Conservation (phyloP, 768 basidiomycete genomes). For the Xerocomus potaroensis region DNA sequence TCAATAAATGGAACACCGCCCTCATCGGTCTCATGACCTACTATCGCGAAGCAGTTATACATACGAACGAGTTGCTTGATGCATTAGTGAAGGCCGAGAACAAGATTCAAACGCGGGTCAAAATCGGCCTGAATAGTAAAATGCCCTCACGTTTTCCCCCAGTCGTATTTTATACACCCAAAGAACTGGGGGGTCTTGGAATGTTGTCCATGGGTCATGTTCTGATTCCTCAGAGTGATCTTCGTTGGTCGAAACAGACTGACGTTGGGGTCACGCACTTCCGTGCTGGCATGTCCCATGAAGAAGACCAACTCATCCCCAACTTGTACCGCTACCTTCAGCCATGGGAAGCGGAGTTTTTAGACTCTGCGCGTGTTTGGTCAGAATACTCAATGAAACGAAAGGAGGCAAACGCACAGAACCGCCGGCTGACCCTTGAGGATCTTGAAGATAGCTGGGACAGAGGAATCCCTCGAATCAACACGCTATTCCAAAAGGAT, state of each 20-base stretch:
- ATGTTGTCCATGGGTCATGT: conserved; percentile 99
- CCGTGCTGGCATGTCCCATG: conserved; percentile 98
- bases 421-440: conserved; percentile 92
- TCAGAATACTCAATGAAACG: conserved; percentile 99
- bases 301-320: conserved; percentile 92
- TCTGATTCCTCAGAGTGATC: conserved; percentile 94
- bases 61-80: conserved; percentile 94
- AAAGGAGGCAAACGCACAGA: conserved; percentile 99
- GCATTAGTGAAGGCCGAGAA: conserved; percentile 98
- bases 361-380: conserved; percentile 99
- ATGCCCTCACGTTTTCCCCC: conserved; percentile 99
- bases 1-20: conserved; percentile 97
- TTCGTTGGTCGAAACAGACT: conserved; percentile 98
- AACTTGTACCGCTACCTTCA: conserved; percentile 96
- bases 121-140: conserved; percentile 98
- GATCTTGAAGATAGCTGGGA: conserved; percentile 99
- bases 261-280: conserved; percentile 97
- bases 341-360: conserved; percentile 96
- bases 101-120: conserved; percentile 99
- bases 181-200: conserved; percentile 97
- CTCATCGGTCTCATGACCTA: conserved; percentile 97
- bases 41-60: conserved; percentile 95
- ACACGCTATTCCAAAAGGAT: conserved; percentile 98
- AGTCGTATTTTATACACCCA: conserved; percentile 93
- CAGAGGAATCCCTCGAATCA: conserved; percentile 96